Evolutionary conservation across 352 stramenopile species (phyloP).

Genomic region (Phytopythium montanum): DNA sequence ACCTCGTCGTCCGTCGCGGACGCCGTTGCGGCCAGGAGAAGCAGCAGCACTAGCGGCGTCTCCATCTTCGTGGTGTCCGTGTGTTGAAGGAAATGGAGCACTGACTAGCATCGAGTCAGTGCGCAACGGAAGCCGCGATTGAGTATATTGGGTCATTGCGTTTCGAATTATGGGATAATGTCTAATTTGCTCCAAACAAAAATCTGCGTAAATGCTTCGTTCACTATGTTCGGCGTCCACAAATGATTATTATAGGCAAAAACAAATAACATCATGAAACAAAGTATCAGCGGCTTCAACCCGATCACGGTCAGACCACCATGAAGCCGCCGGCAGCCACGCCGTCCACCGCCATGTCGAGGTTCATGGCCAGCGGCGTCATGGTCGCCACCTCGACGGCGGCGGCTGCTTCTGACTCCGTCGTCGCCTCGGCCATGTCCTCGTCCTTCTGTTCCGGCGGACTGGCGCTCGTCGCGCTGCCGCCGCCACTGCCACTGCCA

Average conservation of each 20-base stretch:
- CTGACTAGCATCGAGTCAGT: slow-evolving; percentile 2
- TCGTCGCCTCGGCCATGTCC: slow-evolving; percentile 13
- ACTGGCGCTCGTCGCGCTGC: slow-evolving; percentile 2
- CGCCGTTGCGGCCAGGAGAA: slow-evolving; percentile 3
- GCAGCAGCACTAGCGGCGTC: slow-evolving; percentile 6
- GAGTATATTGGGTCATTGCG: no score
- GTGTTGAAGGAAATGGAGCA: neutral
- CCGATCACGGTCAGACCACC: neutral
- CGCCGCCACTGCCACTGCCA: no score
- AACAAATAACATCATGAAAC: neutral
- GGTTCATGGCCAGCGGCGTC: slow-evolving; percentile 14
- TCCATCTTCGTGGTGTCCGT: neutral
- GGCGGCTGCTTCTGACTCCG: slow-evolving; percentile 4
- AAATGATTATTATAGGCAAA: neutral
- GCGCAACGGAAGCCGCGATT: neutral
- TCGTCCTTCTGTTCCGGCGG: slow-evolving; percentile 12
- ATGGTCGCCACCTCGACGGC: neutral
- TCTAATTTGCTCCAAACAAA: neutral
- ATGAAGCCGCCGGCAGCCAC: slow-evolving; percentile 6
- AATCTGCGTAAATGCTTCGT: neutral
- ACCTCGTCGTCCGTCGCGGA: slow-evolving; percentile 17
- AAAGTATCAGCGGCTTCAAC: neutral
- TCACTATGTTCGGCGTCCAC: neutral
- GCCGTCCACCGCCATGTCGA: slow-evolving; percentile 3
- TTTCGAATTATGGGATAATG: neutral